A percentile compares a stretch with the other conserved stretches of the same genome.
phyloP scores from a whole-genome alignment of 495 filamentous ascomycete species.

The Hypoxylon intermedium region DNA sequence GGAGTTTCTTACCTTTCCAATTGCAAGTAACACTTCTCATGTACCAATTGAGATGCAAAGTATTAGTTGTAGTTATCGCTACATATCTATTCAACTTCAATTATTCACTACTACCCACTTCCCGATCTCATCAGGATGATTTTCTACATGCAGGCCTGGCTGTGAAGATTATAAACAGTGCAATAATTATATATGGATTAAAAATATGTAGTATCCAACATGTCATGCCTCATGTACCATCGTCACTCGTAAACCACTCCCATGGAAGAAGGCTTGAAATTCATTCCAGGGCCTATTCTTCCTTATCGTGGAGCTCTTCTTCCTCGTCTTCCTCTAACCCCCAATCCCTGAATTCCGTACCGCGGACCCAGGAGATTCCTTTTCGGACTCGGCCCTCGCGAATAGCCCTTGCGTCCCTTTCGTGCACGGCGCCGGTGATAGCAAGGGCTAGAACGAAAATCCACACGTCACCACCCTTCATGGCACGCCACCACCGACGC shows the following conservation, averaged over 20 bases:
- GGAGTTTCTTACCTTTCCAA: too few species aligned
- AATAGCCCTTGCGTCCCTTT: slow-evolving; percentile 70
- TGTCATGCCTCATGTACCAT: slow-evolving; percentile 1
- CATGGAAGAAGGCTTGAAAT: not conserved
- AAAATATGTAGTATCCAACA: not conserved
- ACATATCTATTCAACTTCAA: too few species aligned
- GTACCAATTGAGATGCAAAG: too few species aligned
- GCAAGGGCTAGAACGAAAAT: slow-evolving; percentile 80
- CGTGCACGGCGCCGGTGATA: slow-evolving; percentile 78
- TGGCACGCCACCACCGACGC: slow-evolving; percentile 78
- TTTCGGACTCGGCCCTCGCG: slow-evolving; percentile 72
- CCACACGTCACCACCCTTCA: slow-evolving; percentile 81
- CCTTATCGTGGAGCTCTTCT: slow-evolving; percentile 39
- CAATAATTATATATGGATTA: not conserved
- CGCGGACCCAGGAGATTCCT: slow-evolving; percentile 74
- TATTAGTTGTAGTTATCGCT: too few species aligned
- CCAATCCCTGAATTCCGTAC: slow-evolving; percentile 59
- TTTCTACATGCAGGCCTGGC: too few species aligned
- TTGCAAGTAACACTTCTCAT: too few species aligned
- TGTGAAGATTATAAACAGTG: not conserved
- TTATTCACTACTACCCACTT: too few species aligned
- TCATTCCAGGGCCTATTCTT: slow-evolving; percentile 15
- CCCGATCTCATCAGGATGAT: too few species aligned
- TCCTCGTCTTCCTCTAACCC: slow-evolving; percentile 49
- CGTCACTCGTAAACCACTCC: not conserved